Conservation (phyloP, 257 asterid species). For the Ballota nigra region DNA sequence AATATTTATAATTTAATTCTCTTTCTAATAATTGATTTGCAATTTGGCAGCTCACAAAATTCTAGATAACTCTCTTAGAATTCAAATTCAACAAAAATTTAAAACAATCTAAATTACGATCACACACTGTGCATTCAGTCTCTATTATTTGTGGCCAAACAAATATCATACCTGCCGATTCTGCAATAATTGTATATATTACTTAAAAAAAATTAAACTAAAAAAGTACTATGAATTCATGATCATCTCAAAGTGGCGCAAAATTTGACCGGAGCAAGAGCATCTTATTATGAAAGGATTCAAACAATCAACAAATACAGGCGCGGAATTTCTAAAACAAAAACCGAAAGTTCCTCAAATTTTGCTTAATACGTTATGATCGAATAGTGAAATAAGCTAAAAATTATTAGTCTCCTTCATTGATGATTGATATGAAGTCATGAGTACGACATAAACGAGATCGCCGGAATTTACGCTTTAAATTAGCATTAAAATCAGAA, state of each 20-base stretch:
- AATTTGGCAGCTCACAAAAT: constrained; percentile 8
- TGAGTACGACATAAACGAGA: not conserved
- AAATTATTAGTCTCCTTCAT: not conserved
- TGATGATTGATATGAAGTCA: not conserved
- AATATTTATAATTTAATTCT: constrained; percentile 22
- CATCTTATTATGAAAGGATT: not conserved
- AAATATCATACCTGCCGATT: not conserved
- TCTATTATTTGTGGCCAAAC: not conserved
- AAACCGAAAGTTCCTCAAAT: not conserved
- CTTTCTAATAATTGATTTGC: constrained; percentile 27
- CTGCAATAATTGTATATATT: not conserved
- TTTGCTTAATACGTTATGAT: not conserved
- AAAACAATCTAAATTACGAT: not conserved
- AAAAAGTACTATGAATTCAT: not conserved
- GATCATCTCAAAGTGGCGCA: not conserved
- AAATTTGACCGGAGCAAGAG: not conserved
- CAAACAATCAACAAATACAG: not conserved
- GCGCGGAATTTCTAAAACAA: not conserved
- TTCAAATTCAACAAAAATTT: constrained; percentile 7
- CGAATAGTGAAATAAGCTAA: constrained; percentile 2
- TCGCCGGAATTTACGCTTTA: not conserved
- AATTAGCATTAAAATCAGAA: constrained; percentile 8
- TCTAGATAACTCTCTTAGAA: not conserved
- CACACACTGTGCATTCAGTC: not conserved
- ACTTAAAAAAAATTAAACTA: not conserved